Percentiles rank a stretch among this genome's conserved stretches.
Conservation (phyloP, 306 rosid species). For the Pachyrhizus erosus region DNA sequence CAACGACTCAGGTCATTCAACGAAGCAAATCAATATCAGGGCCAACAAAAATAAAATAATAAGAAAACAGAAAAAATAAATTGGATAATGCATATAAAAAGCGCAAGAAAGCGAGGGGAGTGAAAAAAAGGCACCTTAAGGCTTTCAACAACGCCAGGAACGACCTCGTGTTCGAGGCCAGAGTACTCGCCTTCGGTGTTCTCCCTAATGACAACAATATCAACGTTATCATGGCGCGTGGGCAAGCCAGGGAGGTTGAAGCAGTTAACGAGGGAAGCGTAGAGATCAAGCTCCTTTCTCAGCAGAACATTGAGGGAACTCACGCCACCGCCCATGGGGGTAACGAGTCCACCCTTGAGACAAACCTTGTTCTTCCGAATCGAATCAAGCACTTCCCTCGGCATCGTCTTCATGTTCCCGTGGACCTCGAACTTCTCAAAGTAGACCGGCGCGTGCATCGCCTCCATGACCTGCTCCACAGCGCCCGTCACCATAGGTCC, state of each 20-base stretch:
- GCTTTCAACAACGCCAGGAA: slow-evolving; percentile 84
- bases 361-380: slow-evolving; percentile 74
- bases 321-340: slow-evolving; percentile 83
- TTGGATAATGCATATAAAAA: neutral
- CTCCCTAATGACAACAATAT: slow-evolving; percentile 76
- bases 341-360: slow-evolving; percentile 67
- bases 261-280: slow-evolving; percentile 73
- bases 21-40: too few relatives aligned
- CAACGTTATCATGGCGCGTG: slow-evolving; percentile 68
- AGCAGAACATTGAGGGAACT: slow-evolving; percentile 69
- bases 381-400: slow-evolving; percentile 66
- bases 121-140: slow-evolving; percentile 54
- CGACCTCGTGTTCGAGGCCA: slow-evolving; percentile 78
- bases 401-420: slow-evolving; percentile 65
- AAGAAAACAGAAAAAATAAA: too few relatives aligned
- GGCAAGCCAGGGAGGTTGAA: slow-evolving; percentile 67
- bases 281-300: slow-evolving; percentile 74
- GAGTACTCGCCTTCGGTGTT: slow-evolving; percentile 81
- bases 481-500: slow-evolving; percentile 73
- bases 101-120: neutral
- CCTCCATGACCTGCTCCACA: slow-evolving; percentile 72
- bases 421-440: slow-evolving; percentile 64
- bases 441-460: slow-evolving; percentile 78
- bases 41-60: too few relatives aligned
- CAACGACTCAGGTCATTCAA: too few relatives aligned